Base-by-base conservation (phyloP, 2,329 filamentous ascomycete species). In the Tolypocladium ovalisporum region DNA sequence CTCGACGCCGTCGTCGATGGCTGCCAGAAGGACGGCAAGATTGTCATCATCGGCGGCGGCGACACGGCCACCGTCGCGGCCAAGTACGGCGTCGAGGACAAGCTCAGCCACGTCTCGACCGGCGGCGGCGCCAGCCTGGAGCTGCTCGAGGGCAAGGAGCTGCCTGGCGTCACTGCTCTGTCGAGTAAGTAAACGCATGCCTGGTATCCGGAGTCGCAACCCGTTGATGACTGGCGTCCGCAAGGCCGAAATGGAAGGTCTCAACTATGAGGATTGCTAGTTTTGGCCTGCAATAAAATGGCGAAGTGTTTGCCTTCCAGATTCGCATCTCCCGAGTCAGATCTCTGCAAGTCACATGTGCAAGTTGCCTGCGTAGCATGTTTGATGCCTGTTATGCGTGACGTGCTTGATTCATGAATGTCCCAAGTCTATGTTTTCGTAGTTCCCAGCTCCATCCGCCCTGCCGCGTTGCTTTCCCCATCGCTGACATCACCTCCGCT, bases 31-130 rank as follows among this genome's bases (percentile, higher is more conserved):
- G 82, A 79, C 61, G 92, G 91, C 74, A 92, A 94, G 81, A 96
- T 94, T 68, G 94, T 97, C 73, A 97, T 99, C 77, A 97, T 99
- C 63, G 94, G 94, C 62, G 94, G 94, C 74, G 94, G 94, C 76
- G 94, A 99, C 76, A 99, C 94, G 55, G 94, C 94, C 54, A 99
- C 94, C 60, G 94, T 97, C 53, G 94, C 94, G 56, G 93, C 92
- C 74, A 97, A 99, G 82, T 99, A 96, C 75, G 87, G 87, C 57
- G 93, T 90, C 62, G 94, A 99, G 82, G 86, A 90, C 76, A 95
- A 97, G 85, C 83, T 97, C 70, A 97, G 91, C 80, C 94, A 99
- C 79, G 94, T 99, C 62, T 96, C 91, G 54, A 99, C 94, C 36
- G 94, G 94, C 66, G 94, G 94, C 70, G 94, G 94, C 77, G 94